These are phyloP conservation scores for Ogataea angusta DNA, from an alignment of 805 yeast genomes.

Conservation along the genomic window DNA sequence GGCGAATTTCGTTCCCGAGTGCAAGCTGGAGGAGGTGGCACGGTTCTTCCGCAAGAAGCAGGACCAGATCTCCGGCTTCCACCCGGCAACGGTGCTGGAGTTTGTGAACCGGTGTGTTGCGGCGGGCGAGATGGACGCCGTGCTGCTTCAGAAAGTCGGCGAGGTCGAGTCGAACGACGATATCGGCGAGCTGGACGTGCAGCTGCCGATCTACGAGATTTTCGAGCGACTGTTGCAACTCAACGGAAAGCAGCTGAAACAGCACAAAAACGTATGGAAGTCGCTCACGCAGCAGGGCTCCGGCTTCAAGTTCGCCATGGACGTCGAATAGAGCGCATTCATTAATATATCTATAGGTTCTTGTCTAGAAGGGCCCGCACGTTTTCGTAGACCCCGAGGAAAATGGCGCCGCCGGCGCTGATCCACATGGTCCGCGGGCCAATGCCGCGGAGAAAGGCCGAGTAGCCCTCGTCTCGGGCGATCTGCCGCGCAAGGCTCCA, in stretches of 20 bases:
- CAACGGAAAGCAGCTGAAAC: slow-evolving; percentile 3
- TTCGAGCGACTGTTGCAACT: slow-evolving; percentile 43
- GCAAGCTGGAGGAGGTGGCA: slow-evolving; percentile 58
- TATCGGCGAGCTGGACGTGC: slow-evolving; percentile 51
- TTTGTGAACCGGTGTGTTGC: slow-evolving; percentile 35
- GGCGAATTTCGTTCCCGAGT: slow-evolving; percentile 78
- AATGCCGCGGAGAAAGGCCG: slow-evolving; percentile 75
- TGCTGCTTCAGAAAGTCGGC: slow-evolving; percentile 14
- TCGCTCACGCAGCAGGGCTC: slow-evolving; percentile 25
- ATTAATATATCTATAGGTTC: background rate
- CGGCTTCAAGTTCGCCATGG: slow-evolving; percentile 31
- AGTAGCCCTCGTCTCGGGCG: slow-evolving; percentile 67
- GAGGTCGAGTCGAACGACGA: slow-evolving; percentile 48
- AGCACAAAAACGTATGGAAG: slow-evolving; percentile 45
- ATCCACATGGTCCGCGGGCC: slow-evolving; percentile 98
- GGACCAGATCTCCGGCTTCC: slow-evolving; percentile 79
- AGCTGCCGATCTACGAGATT: slow-evolving; percentile 59
- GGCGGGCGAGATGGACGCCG: slow-evolving; percentile 25
- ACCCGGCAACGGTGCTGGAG: slow-evolving; percentile 47
- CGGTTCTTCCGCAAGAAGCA: slow-evolving; percentile 63
- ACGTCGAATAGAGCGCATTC: slow-evolving; percentile 4
- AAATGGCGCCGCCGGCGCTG: slow-evolving; percentile 97
- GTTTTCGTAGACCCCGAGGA: slow-evolving; percentile 88
- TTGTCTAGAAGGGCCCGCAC: slow-evolving; percentile 35
- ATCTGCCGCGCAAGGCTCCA: slow-evolving; percentile 48